These are phyloP conservation scores for Trichosanthes truncata DNA, from an alignment of 306 rosid genomes.

Conservation along the genomic window DNA sequence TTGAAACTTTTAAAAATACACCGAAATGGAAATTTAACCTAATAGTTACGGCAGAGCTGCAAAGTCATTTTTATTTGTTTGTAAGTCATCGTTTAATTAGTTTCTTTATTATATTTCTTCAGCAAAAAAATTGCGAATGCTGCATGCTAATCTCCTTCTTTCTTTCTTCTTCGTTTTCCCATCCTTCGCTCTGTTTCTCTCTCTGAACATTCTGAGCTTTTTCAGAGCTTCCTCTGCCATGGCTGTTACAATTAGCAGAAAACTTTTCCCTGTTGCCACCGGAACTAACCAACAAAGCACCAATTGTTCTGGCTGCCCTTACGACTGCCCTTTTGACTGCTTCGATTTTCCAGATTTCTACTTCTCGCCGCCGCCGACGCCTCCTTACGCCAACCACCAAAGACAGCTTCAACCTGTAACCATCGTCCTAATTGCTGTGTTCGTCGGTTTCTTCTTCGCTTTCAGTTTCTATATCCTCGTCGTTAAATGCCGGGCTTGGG, in stretches of 20 bases:
- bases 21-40: background rate
- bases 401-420: conserved; percentile 27
- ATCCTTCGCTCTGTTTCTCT: conserved; percentile 9
- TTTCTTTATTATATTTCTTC: background rate
- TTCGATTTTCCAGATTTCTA: conserved; percentile 29
- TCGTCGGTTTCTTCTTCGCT: conserved; percentile 25
- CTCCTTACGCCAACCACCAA: background rate
- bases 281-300: conserved; percentile 27
- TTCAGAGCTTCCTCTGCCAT: conserved; percentile 17
- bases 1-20: too few species aligned
- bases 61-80: background rate
- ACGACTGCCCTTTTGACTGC: conserved; percentile 42
- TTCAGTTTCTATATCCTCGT: conserved; percentile 40
- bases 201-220: conserved; percentile 8
- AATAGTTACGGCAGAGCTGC: background rate
- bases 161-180: background rate
- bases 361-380: conserved; percentile 30
- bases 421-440: conserved; percentile 33
- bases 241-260: conserved; percentile 39
- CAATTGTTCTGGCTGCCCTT: conserved; percentile 41
- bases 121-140: background rate
- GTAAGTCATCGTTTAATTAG: background rate
- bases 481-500: conserved; percentile 38
- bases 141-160: conserved; percentile 13
- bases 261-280: conserved; percentile 35